Conservation (phyloP, 2,329 filamentous ascomycete genomes). For the Botrytis fabae region DNA sequence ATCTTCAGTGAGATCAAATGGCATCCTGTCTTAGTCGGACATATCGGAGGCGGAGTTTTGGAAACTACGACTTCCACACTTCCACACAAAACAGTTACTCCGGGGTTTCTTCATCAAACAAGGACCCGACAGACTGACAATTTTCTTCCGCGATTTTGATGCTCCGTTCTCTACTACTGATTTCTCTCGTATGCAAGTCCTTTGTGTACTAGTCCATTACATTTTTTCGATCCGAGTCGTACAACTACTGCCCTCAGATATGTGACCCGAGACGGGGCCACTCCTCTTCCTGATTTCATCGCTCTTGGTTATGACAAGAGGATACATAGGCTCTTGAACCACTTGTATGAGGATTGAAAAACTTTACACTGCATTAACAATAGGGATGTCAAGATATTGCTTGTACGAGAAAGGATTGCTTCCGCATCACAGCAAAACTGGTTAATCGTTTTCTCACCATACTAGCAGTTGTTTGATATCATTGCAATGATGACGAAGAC, state of each 20-base stretch:
- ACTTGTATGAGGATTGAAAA: background rate
- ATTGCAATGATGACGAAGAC: background rate
- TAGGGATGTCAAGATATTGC: background rate
- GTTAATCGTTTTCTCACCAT: background rate
- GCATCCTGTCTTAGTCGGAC: background rate
- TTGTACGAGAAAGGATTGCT: background rate
- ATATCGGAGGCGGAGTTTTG: background rate
- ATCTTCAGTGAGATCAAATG: background rate
- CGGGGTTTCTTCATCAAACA: no score
- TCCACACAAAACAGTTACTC: background rate
- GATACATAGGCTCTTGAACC: background rate
- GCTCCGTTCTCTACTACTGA: background rate
- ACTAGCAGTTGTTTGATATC: background rate
- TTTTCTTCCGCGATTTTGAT: background rate
- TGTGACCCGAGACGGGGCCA: background rate
- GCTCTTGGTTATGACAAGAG: background rate
- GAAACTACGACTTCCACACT: background rate
- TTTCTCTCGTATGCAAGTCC: background rate
- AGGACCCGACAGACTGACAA: background rate
- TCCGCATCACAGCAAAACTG: background rate
- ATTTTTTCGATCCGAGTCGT: background rate
- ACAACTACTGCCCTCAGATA: background rate
- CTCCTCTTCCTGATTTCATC: background rate
- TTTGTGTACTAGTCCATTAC: background rate
- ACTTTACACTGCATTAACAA: no score